Evolutionary conservation across 73 alveolate genomes (phyloP).

Genomic region (Diophrys sp.): DNA sequence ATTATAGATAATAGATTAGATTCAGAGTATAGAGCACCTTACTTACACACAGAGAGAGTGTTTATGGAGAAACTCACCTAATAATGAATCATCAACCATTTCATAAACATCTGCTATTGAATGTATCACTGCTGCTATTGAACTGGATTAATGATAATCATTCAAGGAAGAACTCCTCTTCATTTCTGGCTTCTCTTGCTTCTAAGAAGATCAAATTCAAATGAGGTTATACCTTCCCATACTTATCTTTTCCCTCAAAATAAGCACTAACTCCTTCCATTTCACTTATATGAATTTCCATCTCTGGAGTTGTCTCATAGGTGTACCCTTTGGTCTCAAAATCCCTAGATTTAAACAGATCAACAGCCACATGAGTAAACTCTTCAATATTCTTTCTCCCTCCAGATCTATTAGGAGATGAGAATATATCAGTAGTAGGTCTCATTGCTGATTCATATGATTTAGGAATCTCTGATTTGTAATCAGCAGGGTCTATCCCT

Average conservation of each 20-base stretch:
- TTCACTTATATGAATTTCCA: too few relatives aligned
- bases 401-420: slow-evolving; percentile 13
- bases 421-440: slow-evolving; percentile 27
- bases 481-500: not conserved
- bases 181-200: not conserved
- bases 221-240: not conserved
- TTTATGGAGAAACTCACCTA: too few relatives aligned
- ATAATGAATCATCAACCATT: too few relatives aligned
- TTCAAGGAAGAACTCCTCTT: too few relatives aligned
- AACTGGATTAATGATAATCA: too few relatives aligned
- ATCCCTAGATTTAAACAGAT: slow-evolving; percentile 4
- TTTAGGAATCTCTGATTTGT: not conserved
- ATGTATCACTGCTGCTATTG: too few relatives aligned
- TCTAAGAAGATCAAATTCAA: not conserved
- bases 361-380: slow-evolving; percentile 11
- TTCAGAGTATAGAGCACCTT: too few relatives aligned
- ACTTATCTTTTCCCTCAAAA: not conserved
- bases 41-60: too few relatives aligned
- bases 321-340: slow-evolving; percentile 21
- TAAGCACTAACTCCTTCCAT: not conserved
- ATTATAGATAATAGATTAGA: too few relatives aligned
- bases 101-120: too few relatives aligned
- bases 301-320: slow-evolving; percentile 27
- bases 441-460: not conserved
- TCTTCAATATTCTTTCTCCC: slow-evolving; percentile 25